Conservation (phyloP, 2,329 filamentous ascomycete species). For the Colletotrichum viniferum region DNA sequence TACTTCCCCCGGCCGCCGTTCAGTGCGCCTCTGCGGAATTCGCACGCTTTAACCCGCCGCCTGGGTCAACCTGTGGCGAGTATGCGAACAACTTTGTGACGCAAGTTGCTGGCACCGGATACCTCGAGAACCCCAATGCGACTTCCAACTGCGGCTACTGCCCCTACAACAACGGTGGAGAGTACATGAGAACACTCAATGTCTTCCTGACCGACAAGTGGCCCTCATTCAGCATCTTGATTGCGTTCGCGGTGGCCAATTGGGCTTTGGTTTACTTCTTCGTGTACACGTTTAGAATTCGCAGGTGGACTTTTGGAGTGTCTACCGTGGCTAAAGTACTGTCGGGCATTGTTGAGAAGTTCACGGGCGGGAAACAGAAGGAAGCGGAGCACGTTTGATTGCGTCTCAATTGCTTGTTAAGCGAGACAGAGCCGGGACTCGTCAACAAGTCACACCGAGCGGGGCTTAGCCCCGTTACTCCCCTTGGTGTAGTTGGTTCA, state of each 20-base stretch:
- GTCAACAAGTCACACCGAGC: background rate
- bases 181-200: constrained; percentile 67
- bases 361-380: background rate
- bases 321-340: background rate
- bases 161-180: constrained; percentile 57
- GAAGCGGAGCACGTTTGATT: background rate
- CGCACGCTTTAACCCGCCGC: constrained; percentile 61
- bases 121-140: constrained; percentile 66
- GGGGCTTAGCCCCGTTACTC: background rate
- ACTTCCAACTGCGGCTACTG: constrained; percentile 72
- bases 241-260: constrained; percentile 73
- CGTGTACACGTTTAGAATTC: constrained; percentile 74
- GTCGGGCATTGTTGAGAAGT: background rate
- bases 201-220: constrained; percentile 65
- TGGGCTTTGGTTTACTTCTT: constrained; percentile 79
- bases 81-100: constrained; percentile 68
- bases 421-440: rapidly evolving
- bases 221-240: constrained; percentile 70
- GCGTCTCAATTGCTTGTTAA: background rate
- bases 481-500: constrained; percentile 10
- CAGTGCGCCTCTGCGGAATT: constrained; percentile 42
- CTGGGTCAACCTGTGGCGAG: constrained; percentile 64
- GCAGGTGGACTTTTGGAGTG: constrained; percentile 70
- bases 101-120: constrained; percentile 51
- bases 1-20: constrained; percentile 30